Conservation (phyloP, 805 yeast species). For the Candida endomychidarum region DNA sequence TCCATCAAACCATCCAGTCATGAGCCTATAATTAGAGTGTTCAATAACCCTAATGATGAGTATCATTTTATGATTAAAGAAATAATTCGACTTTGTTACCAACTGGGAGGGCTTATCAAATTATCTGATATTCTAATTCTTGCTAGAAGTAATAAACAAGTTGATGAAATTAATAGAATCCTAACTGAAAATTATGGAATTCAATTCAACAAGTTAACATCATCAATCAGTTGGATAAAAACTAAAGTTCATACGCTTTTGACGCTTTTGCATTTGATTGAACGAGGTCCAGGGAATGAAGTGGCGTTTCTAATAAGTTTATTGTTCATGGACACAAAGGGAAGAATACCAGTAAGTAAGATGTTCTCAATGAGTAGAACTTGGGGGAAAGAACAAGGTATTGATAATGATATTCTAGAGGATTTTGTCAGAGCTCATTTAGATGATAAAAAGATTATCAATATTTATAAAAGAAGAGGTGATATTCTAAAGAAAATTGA, state of each 20-base stretch:
- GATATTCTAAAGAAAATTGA: constrained; percentile 5
- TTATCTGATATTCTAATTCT: constrained; percentile 54
- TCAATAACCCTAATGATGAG: constrained; percentile 33
- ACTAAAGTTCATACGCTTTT: constrained; percentile 45
- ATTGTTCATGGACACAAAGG: constrained; percentile 23
- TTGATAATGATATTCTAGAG: constrained; percentile 13
- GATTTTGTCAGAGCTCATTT: constrained; percentile 22
- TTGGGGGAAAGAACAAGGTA: constrained; percentile 12
- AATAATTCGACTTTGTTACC: constrained; percentile 38
- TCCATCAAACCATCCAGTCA: constrained; percentile 21
- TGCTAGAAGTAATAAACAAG: constrained; percentile 51
- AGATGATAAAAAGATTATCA: constrained; percentile 5
- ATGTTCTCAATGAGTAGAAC: constrained; percentile 23
- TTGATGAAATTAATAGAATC: constrained; percentile 37
- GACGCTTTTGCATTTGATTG: constrained; percentile 47
- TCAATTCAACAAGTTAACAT: constrained; percentile 42
- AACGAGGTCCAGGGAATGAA: constrained; percentile 31
- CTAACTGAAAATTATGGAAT: constrained; percentile 40
- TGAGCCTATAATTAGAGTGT: constrained; percentile 23
- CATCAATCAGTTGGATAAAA: constrained; percentile 53
- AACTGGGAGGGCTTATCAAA: constrained; percentile 42
- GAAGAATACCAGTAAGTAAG: constrained; percentile 24
- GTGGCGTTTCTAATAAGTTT: constrained; percentile 31
- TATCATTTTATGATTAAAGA: constrained; percentile 45
- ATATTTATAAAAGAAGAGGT: constrained; percentile 6